phyloP scores from a whole-genome alignment of 768 basidiomycete genomes.

The Boletus bicolor region DNA sequence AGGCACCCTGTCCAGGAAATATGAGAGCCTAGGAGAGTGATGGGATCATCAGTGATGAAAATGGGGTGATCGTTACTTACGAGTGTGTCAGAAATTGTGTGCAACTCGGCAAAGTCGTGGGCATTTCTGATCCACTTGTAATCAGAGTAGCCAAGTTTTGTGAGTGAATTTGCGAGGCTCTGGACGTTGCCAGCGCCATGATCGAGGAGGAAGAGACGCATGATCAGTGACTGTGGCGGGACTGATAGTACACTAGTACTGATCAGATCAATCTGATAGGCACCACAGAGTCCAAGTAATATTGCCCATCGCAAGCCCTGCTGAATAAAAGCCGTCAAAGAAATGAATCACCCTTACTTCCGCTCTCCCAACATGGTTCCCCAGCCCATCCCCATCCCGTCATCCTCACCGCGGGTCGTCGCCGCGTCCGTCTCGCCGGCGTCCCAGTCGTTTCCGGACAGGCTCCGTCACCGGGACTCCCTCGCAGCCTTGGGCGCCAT shows the following conservation, averaged over 20 bases:
- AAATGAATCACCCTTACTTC: conserved; percentile 16
- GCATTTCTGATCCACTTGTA: conserved; percentile 87
- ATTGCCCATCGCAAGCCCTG: not conserved
- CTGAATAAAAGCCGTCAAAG: conserved; percentile 10
- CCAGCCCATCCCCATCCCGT: conserved; percentile 44
- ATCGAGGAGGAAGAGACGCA: conserved; percentile 85
- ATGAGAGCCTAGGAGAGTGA: conserved; percentile 68
- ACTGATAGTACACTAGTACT: too few species aligned
- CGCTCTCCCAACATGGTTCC: conserved; percentile 39
- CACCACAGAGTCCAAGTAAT: too few species aligned
- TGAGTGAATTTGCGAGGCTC: conserved; percentile 90
- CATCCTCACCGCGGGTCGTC: conserved; percentile 32
- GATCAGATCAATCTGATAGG: too few species aligned
- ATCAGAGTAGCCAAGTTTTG: conserved; percentile 67
- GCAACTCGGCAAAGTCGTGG: conserved; percentile 68
- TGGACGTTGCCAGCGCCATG: conserved; percentile 96
- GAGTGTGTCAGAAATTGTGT: conserved; percentile 38
- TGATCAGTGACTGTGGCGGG: conserved; percentile 12
- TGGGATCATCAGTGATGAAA: conserved; percentile 8
- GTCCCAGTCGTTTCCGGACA: conserved; percentile 42
- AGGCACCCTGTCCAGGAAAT: conserved; percentile 96
- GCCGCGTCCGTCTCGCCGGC: conserved; percentile 56
- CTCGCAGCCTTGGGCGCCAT: conserved; percentile 34
- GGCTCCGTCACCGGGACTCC: conserved; percentile 39
- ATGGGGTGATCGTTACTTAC: conserved; percentile 49